Evolutionary conservation across 164 flowering plant genomes (phyloP).

Genomic region (Kingdonia uniflora): DNA sequence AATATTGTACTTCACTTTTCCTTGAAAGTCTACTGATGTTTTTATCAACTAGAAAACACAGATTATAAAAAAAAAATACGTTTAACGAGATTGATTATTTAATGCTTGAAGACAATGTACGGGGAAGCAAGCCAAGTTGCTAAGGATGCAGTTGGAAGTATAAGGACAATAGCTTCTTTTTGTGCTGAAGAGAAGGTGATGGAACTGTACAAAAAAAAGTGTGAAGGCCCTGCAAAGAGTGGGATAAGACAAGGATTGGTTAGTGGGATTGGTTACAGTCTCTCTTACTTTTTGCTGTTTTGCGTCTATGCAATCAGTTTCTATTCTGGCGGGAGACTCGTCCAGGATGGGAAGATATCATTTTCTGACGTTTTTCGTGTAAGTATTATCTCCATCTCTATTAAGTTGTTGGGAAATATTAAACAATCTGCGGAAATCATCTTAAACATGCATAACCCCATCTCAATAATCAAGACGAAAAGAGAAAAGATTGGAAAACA

Average conservation of each 20-base stretch:
- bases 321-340: slow-evolving; percentile 20
- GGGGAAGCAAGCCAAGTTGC: slow-evolving; percentile 26
- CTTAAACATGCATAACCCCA: too few relatives aligned
- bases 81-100: background rate
- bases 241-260: slow-evolving; percentile 20
- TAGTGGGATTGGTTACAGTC: slow-evolving; percentile 17
- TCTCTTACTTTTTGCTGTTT: slow-evolving; percentile 17
- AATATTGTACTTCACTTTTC: background rate
- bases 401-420: background rate
- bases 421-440: background rate
- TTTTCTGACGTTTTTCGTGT: slow-evolving; percentile 18
- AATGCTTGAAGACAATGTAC: slow-evolving; percentile 13
- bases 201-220: slow-evolving; percentile 17
- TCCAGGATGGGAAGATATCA: slow-evolving; percentile 18
- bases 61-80: background rate
- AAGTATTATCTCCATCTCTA: slow-evolving; percentile 2
- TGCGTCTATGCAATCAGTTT: slow-evolving; percentile 18
- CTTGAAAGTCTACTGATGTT: background rate
- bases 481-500: background rate
- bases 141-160: slow-evolving; percentile 20
- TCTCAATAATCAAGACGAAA: background rate
- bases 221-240: slow-evolving; percentile 17
- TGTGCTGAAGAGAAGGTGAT: slow-evolving; percentile 24
- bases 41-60: background rate
- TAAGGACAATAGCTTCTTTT: slow-evolving; percentile 21